Conservation (phyloP, 306 rosid genomes). For the Dryas alaskensis region DNA sequence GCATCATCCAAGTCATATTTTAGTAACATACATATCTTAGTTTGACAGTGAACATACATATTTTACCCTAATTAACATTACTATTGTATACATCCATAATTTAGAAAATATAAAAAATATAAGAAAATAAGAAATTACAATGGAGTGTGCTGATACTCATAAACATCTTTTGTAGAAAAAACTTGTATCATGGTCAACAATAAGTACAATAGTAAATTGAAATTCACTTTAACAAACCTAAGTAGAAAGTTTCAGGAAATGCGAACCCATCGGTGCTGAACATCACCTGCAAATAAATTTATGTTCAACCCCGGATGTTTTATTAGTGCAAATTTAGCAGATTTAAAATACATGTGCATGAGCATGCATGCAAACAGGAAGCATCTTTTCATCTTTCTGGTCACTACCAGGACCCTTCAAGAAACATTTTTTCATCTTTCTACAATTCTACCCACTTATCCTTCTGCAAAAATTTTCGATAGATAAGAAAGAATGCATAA, state of each 20-base stretch:
- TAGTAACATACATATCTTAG: no score
- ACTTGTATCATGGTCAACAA: no score
- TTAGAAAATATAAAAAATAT: no score
- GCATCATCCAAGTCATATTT: no score
- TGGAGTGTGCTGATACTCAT: no score
- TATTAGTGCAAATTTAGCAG: conserved; percentile 4
- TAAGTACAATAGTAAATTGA: neutral
- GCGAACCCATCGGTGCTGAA: conserved; percentile 84
- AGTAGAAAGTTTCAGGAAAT: conserved; percentile 81
- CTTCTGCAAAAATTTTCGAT: neutral
- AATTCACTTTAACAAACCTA: conserved; percentile 53
- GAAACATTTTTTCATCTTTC: neutral
- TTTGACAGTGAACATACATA: no score
- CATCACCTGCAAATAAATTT: conserved; percentile 74
- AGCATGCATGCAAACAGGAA: neutral
- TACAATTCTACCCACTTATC: neutral
- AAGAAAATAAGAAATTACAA: no score
- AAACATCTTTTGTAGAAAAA: no score
- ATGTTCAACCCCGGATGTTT: conserved; percentile 21
- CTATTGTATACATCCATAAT: no score
- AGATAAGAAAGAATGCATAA: conserved; percentile 1
- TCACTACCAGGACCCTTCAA: neutral
- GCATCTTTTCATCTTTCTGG: neutral
- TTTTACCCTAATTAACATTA: no score
- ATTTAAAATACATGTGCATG: neutral